Percentiles rank a stretch among this genome's conserved stretches.
phyloP scores from a whole-genome alignment of 495 filamentous ascomycete species.

The Tetracladium setigerum region DNA sequence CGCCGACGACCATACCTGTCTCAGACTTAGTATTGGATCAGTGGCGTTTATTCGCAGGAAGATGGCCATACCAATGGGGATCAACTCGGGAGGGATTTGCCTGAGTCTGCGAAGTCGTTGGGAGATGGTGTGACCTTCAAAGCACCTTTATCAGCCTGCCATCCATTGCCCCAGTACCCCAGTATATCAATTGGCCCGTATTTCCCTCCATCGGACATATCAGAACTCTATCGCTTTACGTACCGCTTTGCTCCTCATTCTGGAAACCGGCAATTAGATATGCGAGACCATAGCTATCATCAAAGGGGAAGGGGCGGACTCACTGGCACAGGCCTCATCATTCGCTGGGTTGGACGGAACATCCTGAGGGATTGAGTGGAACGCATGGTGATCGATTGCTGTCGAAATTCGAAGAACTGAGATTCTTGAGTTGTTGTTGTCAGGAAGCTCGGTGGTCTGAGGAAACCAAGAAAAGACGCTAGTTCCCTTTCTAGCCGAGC shows the following conservation, averaged over 20 bases:
- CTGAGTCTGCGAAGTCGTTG: slow-evolving; percentile 84
- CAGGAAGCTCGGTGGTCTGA: slow-evolving; percentile 17
- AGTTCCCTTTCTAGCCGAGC: slow-evolving; percentile 2
- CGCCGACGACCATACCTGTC: slow-evolving; percentile 74
- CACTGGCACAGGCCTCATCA: slow-evolving; percentile 78
- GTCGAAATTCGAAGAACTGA: slow-evolving; percentile 3
- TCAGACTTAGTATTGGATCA: not conserved
- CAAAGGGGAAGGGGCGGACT: slow-evolving; percentile 26
- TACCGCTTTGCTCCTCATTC: slow-evolving; percentile 85
- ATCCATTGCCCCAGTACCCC: not conserved
- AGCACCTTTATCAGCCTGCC: slow-evolving; percentile 9
- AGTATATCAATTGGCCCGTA: not conserved
- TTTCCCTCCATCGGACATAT: not conserved
- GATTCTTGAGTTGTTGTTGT: slow-evolving; percentile 5
- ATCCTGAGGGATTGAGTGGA: slow-evolving; percentile 49
- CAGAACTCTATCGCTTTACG: slow-evolving; percentile 20
- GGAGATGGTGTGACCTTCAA: slow-evolving; percentile 88
- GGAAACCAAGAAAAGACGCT: not conserved
- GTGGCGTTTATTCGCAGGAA: not conserved
- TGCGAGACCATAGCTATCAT: not conserved
- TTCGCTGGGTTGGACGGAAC: slow-evolving; percentile 51
- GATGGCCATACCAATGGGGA: slow-evolving; percentile 74
- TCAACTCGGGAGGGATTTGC: slow-evolving; percentile 87
- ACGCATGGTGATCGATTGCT: slow-evolving; percentile 48
- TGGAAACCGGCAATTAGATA: slow-evolving; percentile 34